These are phyloP conservation scores for Microthyrium microscopicum DNA, from an alignment of 2,329 filamentous ascomycete genomes.

Conservation along the genomic window DNA sequence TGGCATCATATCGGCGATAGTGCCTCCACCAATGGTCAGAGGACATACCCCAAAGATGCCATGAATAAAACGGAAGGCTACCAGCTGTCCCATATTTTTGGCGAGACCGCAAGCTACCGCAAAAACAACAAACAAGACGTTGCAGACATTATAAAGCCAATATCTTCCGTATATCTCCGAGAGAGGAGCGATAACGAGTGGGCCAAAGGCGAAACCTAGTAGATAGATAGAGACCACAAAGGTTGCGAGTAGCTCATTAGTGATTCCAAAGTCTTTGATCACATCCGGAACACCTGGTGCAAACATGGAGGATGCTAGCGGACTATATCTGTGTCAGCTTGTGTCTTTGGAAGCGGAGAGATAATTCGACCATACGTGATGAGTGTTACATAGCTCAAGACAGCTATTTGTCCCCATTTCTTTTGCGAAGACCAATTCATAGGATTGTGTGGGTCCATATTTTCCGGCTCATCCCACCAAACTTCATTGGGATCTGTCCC, in stretches of 20 bases:
- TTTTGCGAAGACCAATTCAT: conserved; percentile 37
- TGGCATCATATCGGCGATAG: conserved; percentile 22
- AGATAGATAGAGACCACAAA: conserved; percentile 24
- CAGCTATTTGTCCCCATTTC: conserved; percentile 29
- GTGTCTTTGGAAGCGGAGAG: background rate
- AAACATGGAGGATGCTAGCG: conserved; percentile 23
- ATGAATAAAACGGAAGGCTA: conserved; percentile 40
- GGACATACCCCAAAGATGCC: conserved; percentile 15
- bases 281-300: conserved; percentile 16
- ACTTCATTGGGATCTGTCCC: too few species aligned
- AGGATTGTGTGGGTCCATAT: conserved; percentile 37
- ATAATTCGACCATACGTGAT: background rate
- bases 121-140: conserved; percentile 44
- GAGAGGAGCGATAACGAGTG: conserved; percentile 10
- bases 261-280: conserved; percentile 17
- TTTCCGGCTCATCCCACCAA: too few species aligned
- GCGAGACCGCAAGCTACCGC: conserved; percentile 48
- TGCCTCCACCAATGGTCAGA: conserved; percentile 22
- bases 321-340: conserved; percentile 9
- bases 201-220: conserved; percentile 22
- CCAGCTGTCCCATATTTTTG: conserved; percentile 34
- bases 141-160: conserved; percentile 16
- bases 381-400: conserved; percentile 34
- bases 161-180: conserved; percentile 8
- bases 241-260: conserved; percentile 17